Evolutionary conservation across 106 monocot genomes (phyloP), one percentile per base, ranked within the genome.

Genomic region (Amphibolis antarctica): DNA sequence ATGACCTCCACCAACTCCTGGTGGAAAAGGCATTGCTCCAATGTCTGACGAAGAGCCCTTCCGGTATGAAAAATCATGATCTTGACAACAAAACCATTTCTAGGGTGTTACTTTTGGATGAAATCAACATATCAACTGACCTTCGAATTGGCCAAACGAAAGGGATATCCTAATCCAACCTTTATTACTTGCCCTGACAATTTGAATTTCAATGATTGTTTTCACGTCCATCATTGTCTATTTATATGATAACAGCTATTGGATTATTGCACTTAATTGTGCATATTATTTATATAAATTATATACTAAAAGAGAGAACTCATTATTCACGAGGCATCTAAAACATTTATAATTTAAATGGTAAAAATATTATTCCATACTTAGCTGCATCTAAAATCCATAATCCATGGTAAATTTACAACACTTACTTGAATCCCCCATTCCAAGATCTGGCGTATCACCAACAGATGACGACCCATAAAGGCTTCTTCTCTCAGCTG

Each of bases 21-120:
- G 96, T 15, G 90, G 96, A 49, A 96, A 90, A 20, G 96, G 96
- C 96, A 96, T 96, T 4, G 72, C 66, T 46, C 79, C 79, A 49
- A 75, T 46, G 44, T 85, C 96, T 63, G 75, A 69, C 30, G 80
- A 76, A 60, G 84, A 81, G 62, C 84, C 82, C 74, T 80, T 96
- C 69, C 86, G 79, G 69, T 77, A 74, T 53, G 75, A 64, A 78
- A 82, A 74, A 28, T 89, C 86, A 79, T 63, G 70, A 86, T 81
- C 94, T 89, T 86, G 73, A 79, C 77, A 85, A 83, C 79, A 88
- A 66, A 79, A 65, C 55, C 65, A 86, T 82, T 78, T 83, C 77
- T 80, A 65, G 71, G 75, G 67, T 69, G 69, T 86, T 70, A 77
- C 67, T 64, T 27, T 69, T 60, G 52, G 79, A 66, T 48, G 68